Evolutionary conservation across 495 filamentous ascomycete species (phyloP).

Genomic region (Aspergillus kassunensis): DNA sequence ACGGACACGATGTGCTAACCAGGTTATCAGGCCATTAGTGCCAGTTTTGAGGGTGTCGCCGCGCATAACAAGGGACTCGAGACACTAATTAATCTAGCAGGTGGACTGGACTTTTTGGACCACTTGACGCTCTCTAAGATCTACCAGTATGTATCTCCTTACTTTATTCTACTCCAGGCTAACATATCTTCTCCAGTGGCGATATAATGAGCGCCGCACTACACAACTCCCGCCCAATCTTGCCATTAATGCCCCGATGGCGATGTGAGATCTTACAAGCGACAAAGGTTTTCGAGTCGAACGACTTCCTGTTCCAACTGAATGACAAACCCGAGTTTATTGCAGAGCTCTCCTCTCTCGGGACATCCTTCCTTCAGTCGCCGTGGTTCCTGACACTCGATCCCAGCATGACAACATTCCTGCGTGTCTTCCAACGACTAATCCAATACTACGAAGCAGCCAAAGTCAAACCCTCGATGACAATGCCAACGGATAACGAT

Average conservation of each 20-base stretch:
- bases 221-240: conserved; percentile 2
- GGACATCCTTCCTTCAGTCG: neutral
- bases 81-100: too few relatives aligned
- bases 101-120: too few relatives aligned
- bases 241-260: neutral
- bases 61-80: too few relatives aligned
- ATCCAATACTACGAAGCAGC: neutral
- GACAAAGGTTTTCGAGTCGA: neutral
- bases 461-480: neutral
- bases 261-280: conserved; percentile 9
- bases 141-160: too few relatives aligned
- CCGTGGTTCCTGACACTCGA: neutral
- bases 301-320: neutral
- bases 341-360: neutral
- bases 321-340: neutral
- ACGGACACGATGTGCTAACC: too few relatives aligned
- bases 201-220: conserved; percentile 9
- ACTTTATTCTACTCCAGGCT: neutral
- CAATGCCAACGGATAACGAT: conserved; percentile 3
- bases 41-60: too few relatives aligned
- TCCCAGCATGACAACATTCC: neutral
- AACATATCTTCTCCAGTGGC: neutral
- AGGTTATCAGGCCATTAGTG: neutral
- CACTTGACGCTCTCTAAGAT: too few relatives aligned
- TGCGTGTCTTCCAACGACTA: neutral